A percentile compares a stretch with the other conserved stretches of the same genome.
Evolutionary conservation across 23 red algal genomes (phyloP).

Genomic region (Chondrus crispus): DNA sequence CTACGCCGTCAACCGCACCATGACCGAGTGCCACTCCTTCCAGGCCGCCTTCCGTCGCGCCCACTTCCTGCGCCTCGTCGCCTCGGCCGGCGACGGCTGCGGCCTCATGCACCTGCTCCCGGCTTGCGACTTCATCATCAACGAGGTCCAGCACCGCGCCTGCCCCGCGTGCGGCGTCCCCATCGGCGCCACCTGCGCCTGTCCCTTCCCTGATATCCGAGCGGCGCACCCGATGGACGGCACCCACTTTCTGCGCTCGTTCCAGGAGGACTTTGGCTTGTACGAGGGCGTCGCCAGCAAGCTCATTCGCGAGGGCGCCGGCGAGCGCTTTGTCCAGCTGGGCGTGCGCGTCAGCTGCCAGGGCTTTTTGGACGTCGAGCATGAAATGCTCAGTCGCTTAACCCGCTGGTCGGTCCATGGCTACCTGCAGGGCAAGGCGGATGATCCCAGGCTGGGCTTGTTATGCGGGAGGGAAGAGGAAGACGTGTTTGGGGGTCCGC

Average conservation of each 20-base stretch:
- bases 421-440: too few relatives aligned
- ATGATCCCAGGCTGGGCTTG: too few relatives aligned
- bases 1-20: background rate
- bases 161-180: background rate
- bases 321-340: too few relatives aligned
- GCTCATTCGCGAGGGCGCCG: background rate
- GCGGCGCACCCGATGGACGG: background rate
- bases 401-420: too few relatives aligned
- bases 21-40: background rate
- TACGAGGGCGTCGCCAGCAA: background rate
- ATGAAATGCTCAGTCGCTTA: too few relatives aligned
- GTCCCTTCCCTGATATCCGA: background rate
- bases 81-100: background rate
- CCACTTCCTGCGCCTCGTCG: background rate
- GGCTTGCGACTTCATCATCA: background rate
- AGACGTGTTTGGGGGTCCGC: too few relatives aligned
- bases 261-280: background rate
- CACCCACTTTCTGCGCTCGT: background rate
- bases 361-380: too few relatives aligned
- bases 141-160: background rate
- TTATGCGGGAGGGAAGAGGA: too few relatives aligned
- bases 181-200: background rate
- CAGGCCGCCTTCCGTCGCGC: background rate
- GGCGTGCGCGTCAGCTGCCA: too few relatives aligned
- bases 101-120: background rate